phyloP scores from a whole-genome alignment of 495 filamentous ascomycete species.

The Cladorrhinum samala region DNA sequence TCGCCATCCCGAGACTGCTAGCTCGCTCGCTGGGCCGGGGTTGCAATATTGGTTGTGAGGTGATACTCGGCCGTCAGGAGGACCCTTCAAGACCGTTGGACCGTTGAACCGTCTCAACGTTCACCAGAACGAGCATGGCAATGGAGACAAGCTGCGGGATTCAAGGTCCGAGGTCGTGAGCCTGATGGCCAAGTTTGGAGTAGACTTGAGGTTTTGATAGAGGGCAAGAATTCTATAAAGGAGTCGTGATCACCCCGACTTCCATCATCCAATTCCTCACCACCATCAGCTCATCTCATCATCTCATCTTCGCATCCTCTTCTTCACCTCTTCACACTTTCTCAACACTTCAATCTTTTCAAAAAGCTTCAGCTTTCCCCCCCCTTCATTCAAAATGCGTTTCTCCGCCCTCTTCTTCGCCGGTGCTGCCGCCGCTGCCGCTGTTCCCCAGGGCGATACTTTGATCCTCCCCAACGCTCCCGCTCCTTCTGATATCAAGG shows the following conservation, averaged over 20 bases:
- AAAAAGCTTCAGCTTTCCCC: background rate
- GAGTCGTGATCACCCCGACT: slow-evolving; percentile 1
- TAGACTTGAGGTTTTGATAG: background rate
- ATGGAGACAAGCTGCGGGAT: background rate
- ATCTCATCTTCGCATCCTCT: background rate
- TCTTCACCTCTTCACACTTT: background rate
- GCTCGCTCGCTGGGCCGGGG: background rate
- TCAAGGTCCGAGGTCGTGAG: background rate
- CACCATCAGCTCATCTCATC: background rate
- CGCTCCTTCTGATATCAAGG: slow-evolving; percentile 17
- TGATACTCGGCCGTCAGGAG: background rate
- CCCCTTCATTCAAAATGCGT: slow-evolving; percentile 17
- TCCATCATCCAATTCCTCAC: background rate
- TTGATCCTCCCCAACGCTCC: slow-evolving; percentile 4
- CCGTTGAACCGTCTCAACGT: background rate
- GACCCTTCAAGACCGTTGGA: background rate
- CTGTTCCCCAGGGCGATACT: background rate
- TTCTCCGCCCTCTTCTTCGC: slow-evolving; percentile 15
- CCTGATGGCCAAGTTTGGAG: background rate
- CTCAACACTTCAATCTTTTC: background rate
- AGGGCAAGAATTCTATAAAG: background rate
- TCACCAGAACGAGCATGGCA: background rate
- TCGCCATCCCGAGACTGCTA: background rate
- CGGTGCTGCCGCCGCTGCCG: slow-evolving; percentile 14
- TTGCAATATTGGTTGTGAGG: slow-evolving; percentile 8